phyloP scores from a whole-genome alignment of 495 filamentous ascomycete species.

The Penicillium longicatenatum region DNA sequence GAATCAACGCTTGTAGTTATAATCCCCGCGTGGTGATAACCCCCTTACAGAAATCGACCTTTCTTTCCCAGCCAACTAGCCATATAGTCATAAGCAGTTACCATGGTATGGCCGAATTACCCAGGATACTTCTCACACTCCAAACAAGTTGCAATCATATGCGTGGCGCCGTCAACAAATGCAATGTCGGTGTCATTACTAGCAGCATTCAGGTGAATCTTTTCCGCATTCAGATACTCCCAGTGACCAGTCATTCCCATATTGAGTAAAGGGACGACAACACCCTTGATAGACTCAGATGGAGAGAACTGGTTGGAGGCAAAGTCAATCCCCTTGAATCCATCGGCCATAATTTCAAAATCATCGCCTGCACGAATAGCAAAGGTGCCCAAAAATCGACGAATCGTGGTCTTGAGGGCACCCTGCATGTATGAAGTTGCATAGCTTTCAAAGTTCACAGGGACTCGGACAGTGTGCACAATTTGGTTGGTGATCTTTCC shows the following conservation, averaged over 20 bases:
- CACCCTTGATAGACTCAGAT: slow-evolving; percentile 1
- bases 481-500: slow-evolving; percentile 2
- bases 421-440: slow-evolving; percentile 1
- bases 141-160: slow-evolving; percentile 9
- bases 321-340: slow-evolving; percentile 7
- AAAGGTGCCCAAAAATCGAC: slow-evolving; percentile 8
- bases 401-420: slow-evolving; percentile 15
- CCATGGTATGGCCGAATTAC: background rate
- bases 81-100: background rate
- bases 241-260: slow-evolving; percentile 22
- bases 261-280: slow-evolving; percentile 9
- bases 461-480: slow-evolving; percentile 5
- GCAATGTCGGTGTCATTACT: slow-evolving; percentile 11
- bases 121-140: background rate
- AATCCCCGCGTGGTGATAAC: too few species aligned
- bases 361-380: slow-evolving; percentile 7
- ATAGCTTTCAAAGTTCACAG: slow-evolving; percentile 1
- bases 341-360: background rate
- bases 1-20: background rate
- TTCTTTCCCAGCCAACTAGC: background rate
- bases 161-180: slow-evolving; percentile 12
- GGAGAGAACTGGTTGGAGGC: slow-evolving; percentile 9
- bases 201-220: slow-evolving; percentile 9
- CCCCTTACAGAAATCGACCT: background rate
- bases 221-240: slow-evolving; percentile 19